phyloP scores from a whole-genome alignment of 345 rosid species.

The Eucalyptus victrix region DNA sequence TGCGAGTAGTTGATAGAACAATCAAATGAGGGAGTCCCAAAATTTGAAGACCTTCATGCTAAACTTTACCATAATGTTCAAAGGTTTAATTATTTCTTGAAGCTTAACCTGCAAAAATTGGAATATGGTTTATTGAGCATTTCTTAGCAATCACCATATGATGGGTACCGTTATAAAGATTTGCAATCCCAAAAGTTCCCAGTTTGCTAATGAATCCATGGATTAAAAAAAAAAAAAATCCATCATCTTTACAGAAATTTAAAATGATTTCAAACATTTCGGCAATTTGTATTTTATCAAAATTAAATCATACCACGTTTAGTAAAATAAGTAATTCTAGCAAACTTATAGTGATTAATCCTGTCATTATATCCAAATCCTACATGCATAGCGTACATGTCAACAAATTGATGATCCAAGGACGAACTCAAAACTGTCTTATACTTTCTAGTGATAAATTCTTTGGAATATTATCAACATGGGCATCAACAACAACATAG shows the following conservation, averaged over 20 bases:
- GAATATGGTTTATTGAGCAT: not conserved
- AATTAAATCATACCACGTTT: not conserved
- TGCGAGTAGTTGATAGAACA: not conserved
- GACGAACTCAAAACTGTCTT: not conserved
- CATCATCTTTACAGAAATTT: not conserved
- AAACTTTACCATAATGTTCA: not conserved
- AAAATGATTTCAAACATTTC: not conserved
- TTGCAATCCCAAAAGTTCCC: not conserved
- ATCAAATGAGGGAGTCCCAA: not conserved
- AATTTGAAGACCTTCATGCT: not conserved
- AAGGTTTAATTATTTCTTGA: not conserved
- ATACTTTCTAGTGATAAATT: not conserved
- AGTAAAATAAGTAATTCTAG: not conserved
- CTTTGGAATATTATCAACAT: not conserved
- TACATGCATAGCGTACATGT: not conserved
- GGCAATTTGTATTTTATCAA: not conserved
- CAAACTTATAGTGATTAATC: not conserved
- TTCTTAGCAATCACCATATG: not conserved
- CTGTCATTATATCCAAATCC: not conserved
- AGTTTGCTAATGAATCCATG: not conserved
- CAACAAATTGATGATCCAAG: not conserved
- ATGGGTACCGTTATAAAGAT: not conserved
- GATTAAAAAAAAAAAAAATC: not conserved
- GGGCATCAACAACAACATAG: not conserved
- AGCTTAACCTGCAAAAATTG: not conserved